Evolutionary conservation across 208 protist genomes (phyloP).

Genomic region (Naegleria fowleri): DNA sequence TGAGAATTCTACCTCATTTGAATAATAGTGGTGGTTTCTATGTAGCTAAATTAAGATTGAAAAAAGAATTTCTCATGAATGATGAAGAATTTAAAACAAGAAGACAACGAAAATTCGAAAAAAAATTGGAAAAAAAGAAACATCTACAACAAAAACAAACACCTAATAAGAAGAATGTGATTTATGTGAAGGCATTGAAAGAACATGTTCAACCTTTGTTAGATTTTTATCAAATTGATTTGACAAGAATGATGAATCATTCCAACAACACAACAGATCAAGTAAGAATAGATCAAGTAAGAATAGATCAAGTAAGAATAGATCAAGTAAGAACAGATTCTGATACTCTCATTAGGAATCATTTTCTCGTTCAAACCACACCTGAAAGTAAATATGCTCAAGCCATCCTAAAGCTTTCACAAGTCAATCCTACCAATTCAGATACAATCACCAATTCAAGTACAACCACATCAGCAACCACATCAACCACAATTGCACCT

Average conservation of each 20-base stretch:
- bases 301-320: too few species aligned
- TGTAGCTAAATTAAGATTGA: constrained; percentile 56
- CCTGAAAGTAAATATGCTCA: not conserved
- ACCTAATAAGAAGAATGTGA: not conserved
- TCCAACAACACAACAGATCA: too few species aligned
- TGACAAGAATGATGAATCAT: too few species aligned
- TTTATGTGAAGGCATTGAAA: not conserved
- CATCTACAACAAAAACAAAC: not conserved
- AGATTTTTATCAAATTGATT: not conserved
- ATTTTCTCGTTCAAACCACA: not conserved
- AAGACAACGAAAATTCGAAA: not conserved
- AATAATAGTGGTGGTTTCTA: constrained; percentile 94
- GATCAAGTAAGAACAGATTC: too few species aligned
- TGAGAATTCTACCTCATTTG: constrained; percentile 84
- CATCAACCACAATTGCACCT: not conserved
- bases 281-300: too few species aligned
- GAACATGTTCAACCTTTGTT: not conserved
- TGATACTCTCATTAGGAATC: not conserved
- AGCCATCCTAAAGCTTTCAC: not conserved
- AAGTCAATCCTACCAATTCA: too few species aligned
- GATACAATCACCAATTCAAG: too few species aligned
- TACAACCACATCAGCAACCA: too few species aligned
- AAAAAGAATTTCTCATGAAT: not conserved
- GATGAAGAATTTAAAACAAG: not conserved
- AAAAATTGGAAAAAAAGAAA: not conserved